Evolutionary conservation across 768 basidiomycete genomes (phyloP), one percentile per base, ranked within the genome.

Genomic region (Ramaria rubella): DNA sequence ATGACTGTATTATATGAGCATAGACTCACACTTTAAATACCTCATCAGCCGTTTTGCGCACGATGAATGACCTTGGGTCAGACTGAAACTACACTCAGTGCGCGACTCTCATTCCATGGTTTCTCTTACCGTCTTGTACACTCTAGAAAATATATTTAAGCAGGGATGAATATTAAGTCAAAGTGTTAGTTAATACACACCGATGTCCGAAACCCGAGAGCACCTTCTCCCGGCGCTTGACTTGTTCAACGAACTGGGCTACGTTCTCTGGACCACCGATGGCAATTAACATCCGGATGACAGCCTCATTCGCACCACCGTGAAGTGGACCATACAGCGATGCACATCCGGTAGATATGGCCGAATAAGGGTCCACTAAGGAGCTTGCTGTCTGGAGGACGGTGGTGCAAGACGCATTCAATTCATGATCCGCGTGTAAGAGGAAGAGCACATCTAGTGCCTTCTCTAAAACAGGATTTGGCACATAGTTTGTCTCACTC

Each of bases 241-340:
- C 93, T 11, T 86, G 83, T 60, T 89, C 89, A 45, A 95, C 73
- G 69, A 90, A 95, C 2, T 78, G 81, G 1, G 90, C 89, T 5
- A 93, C 90, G 63, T 93, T 91, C 65, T 83, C 81, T 9, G 90
- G 89, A 58, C 86, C 87, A 63, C 90, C 92, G 60, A 95, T 93
- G 1, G 88, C 84, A 42, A 91, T 78, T 40, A 95, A 75, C 94
- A 95, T 95, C 14, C 94, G 84, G 65, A 95, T 92, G 59, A 95
- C 93, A 5, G 93, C 91, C 69, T 95, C 92, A 62, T 93, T 93
- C 3, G 92, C 93, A 51, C 92, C 91, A 80, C 85, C 86, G 65
- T 88, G 86, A 33, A 88, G 69, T 17, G 86, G 86, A 17, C 86
- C 86, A 64, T 92, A 95, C 60, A 95, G 68, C 5, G 89, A 92